These are phyloP conservation scores for Gossypium bickii DNA, from an alignment of 345 rosid species.

Conservation along the genomic window DNA sequence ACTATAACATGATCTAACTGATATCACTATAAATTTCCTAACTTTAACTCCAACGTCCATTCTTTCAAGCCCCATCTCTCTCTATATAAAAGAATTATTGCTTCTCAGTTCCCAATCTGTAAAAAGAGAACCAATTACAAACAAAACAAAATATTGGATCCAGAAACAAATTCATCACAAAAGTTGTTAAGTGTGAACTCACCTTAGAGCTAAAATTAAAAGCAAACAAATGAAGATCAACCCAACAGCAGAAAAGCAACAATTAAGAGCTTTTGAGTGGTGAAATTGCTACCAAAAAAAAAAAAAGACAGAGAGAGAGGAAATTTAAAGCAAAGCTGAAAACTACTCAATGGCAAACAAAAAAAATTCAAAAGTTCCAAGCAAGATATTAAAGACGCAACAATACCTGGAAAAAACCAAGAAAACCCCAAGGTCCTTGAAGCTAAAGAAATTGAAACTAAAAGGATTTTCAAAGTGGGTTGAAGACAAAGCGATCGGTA, in stretches of 20 bases:
- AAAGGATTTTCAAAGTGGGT: not conserved
- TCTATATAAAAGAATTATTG: not conserved
- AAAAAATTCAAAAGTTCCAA: slow-evolving; percentile 11
- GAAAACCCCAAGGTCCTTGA: not conserved
- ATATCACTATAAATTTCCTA: slow-evolving; percentile 36
- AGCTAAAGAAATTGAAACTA: slow-evolving; percentile 6
- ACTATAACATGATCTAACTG: slow-evolving; percentile 40
- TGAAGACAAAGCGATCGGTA: not conserved
- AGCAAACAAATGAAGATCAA: slow-evolving; percentile 26
- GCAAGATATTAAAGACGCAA: slow-evolving; percentile 13
- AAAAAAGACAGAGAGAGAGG: not conserved
- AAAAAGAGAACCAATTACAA: slow-evolving; percentile 15
- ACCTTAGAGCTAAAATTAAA: slow-evolving; percentile 32
- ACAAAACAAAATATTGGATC: slow-evolving; percentile 19
- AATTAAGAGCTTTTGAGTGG: slow-evolving; percentile 6
- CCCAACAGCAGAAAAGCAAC: slow-evolving; percentile 26
- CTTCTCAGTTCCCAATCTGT: slow-evolving; percentile 19
- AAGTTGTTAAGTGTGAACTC: slow-evolving; percentile 14
- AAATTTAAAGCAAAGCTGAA: not conserved
- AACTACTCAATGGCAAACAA: slow-evolving; percentile 1
- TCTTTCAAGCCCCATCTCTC: slow-evolving; percentile 40
- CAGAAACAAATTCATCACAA: slow-evolving; percentile 12
- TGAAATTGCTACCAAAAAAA: not conserved
- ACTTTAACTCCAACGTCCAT: slow-evolving; percentile 39
- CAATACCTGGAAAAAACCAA: slow-evolving; percentile 22